These are phyloP conservation scores for Esteya vermicola DNA, from an alignment of 2,329 filamentous ascomycete species.

Conservation along the genomic window DNA sequence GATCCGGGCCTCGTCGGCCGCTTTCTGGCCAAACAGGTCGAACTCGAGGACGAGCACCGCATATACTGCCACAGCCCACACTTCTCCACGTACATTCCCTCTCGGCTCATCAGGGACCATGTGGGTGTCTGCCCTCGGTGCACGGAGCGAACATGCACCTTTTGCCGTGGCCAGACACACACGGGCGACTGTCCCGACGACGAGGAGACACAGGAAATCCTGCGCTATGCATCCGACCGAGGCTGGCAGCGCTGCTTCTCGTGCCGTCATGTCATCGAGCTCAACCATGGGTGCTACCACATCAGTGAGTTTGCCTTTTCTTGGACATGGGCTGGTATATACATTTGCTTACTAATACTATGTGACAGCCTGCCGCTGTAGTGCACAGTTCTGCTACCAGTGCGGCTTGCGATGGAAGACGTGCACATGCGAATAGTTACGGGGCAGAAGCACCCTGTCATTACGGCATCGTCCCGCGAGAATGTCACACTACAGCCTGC, in stretches of 20 bases:
- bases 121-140: conserved; percentile 23
- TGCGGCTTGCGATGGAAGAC: conserved; percentile 28
- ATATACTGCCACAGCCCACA: conserved; percentile 30
- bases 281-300: conserved; percentile 37
- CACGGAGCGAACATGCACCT: conserved; percentile 26
- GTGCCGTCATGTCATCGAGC: conserved; percentile 33
- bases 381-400: conserved; percentile 32
- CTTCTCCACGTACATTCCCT: conserved; percentile 31
- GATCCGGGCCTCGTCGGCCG: conserved; percentile 16
- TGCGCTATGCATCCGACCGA: conserved; percentile 24
- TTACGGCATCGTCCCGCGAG: too few species aligned
- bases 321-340: not conserved
- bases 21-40: conserved; percentile 30
- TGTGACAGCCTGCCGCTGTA: conserved; percentile 28
- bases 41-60: conserved; percentile 30
- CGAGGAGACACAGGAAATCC: conserved; percentile 20
- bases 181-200: conserved; percentile 33
- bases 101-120: conserved; percentile 15
- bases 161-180: conserved; percentile 35
- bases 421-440: conserved; percentile 23
- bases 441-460: conserved; percentile 23
- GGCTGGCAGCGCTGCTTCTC: conserved; percentile 36
- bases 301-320: conserved; percentile 31
- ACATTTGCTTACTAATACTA: not conserved
- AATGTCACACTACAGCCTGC: too few species aligned